Conservation (phyloP, 1,284 basidiomycete genomes). For the Trichosporon asahii region DNA sequence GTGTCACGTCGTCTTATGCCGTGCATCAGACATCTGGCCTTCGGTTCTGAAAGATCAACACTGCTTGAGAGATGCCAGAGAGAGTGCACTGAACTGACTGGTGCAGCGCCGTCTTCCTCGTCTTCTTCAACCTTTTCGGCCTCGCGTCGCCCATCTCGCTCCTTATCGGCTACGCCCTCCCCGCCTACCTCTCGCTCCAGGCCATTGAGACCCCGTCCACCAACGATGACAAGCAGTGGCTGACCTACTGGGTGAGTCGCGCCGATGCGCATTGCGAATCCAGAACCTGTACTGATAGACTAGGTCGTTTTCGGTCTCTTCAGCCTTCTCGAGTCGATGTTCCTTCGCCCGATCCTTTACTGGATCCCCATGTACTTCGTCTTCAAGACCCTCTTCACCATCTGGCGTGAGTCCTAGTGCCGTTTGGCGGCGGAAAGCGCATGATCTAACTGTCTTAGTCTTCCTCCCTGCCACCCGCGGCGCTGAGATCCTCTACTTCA, state of each 20-base stretch:
- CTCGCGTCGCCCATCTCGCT: constrained; percentile 52
- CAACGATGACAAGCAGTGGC: constrained; percentile 55
- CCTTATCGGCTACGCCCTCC: constrained; percentile 54
- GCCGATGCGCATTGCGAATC: neutral
- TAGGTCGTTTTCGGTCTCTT: constrained; percentile 51
- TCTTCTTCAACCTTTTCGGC: constrained; percentile 55
- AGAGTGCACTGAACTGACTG: neutral
- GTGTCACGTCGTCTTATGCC: neutral
- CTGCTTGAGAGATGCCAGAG: neutral
- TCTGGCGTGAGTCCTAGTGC: constrained; percentile 59
- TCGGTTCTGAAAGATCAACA: neutral
- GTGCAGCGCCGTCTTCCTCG: constrained; percentile 46
- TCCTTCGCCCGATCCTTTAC: constrained; percentile 49
- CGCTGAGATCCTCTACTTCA: constrained; percentile 66
- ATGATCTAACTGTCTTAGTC: constrained; percentile 26
- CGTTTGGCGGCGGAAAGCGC: constrained; percentile 14
- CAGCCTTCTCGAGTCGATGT: constrained; percentile 52
- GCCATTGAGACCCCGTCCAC: constrained; percentile 52
- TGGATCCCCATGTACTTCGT: constrained; percentile 69
- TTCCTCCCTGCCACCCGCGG: constrained; percentile 58
- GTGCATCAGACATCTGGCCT: neutral
- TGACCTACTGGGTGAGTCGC: constrained; percentile 50
- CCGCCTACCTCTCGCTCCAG: constrained; percentile 53
- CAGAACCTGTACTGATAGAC: constrained; percentile 8
- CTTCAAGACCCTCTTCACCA: constrained; percentile 80